These are phyloP conservation scores for Apiotrichum porosum DNA, from an alignment of 1,284 basidiomycete genomes.

Conservation along the genomic window DNA sequence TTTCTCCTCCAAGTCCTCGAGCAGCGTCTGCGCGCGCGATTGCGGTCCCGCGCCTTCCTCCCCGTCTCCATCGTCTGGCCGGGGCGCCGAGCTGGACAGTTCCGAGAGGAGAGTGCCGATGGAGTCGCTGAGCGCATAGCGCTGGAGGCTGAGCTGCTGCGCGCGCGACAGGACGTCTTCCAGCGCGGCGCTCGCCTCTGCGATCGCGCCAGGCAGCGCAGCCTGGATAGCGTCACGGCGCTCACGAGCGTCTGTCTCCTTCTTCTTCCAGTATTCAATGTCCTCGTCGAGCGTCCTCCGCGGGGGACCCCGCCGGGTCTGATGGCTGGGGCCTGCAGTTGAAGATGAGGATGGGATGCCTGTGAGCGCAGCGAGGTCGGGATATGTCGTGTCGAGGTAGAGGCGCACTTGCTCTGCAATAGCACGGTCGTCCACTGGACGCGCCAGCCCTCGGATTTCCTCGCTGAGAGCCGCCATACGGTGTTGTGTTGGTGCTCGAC, in stretches of 20 bases:
- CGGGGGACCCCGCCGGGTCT: neutral
- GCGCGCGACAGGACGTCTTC: conserved; percentile 55
- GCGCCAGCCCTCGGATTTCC: conserved; percentile 10
- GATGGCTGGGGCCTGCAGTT: conserved; percentile 5
- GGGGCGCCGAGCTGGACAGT: conserved; percentile 14
- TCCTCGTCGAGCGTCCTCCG: conserved; percentile 28
- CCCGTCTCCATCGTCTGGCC: neutral
- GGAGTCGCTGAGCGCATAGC: conserved; percentile 56
- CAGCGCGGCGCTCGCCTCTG: conserved; percentile 26
- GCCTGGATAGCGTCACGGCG: conserved; percentile 28
- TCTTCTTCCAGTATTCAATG: conserved; percentile 34
- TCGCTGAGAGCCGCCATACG: neutral
- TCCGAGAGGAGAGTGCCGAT: conserved; percentile 32
- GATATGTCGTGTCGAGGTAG: conserved; percentile 33
- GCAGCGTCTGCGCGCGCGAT: conserved; percentile 18
- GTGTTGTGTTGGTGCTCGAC: no score
- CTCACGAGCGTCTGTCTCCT: conserved; percentile 14
- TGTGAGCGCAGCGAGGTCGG: conserved; percentile 25
- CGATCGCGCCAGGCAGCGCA: conserved; percentile 29
- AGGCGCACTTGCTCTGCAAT: conserved; percentile 19
- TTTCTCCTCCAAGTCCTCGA: conserved; percentile 66
- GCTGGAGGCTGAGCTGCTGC: conserved; percentile 65
- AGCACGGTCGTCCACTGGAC: conserved; percentile 3
- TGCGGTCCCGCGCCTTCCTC: conserved; percentile 1
- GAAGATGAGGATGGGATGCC: neutral